Evolutionary conservation across 306 rosid genomes (phyloP), one percentile per base, ranked within the genome.

Genomic region (Rosa chinensis): DNA sequence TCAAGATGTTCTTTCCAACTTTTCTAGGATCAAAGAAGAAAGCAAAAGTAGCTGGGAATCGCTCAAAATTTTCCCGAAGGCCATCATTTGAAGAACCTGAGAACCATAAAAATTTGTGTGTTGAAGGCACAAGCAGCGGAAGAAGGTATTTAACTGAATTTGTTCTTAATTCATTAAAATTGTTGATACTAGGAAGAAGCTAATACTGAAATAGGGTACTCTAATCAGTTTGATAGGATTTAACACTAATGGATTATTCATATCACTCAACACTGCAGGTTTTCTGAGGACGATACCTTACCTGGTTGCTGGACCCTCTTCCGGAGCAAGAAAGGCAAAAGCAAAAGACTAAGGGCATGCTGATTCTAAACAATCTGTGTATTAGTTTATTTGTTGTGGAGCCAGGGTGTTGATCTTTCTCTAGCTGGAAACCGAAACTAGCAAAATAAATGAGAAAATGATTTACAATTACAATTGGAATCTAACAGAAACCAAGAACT

Each of bases 1-100:
- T 93, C 5, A 93, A 85, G 88, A 77, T 89, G 90, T 89, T 86
- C 84, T 85, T 89, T 66, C 96, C 96, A 71, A 82, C 76, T 55
- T 85, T 89, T 79, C 83, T 87, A 55, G 80, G 85, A 68, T 79
- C 81, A 62, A 70, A 74, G 84, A 90, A 84, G 94, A 90, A 86
- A 80, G 58, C 32, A 28, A 90, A 82, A 79, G 72, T 70, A 25
- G 23, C 28, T 75, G 80, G 74, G 77, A 85, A 64, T 47, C 28
- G 63, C 58, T 72, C 91, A 49, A 86, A 80, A 81, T 80, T 82
- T 67, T 76, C 88, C 79, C 80, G 80, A 45, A 70, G 47, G 17
- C 66, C 83, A 39, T 55, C 85, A 39, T 61, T 72, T 8, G 61
- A 73, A 43, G 78, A 49, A 74, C 9, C 86, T 20, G 42, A 76